Percentiles rank a stretch among this genome's conserved stretches.
phyloP scores from a whole-genome alignment of 257 asterid species.

The Rauvolfia tetraphylla region DNA sequence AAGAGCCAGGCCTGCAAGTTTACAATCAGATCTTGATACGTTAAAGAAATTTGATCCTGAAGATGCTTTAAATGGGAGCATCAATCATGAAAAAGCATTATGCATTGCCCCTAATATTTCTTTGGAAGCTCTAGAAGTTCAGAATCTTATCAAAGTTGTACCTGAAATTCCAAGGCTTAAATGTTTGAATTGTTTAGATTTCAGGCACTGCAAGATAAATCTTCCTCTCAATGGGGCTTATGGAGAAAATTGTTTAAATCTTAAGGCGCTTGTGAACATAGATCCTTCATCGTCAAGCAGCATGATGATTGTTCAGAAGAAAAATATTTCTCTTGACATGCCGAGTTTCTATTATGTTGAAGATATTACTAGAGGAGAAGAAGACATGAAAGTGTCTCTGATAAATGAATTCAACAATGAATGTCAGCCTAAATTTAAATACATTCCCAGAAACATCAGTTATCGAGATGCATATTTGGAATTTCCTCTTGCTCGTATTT shows the following conservation, averaged over 20 bases:
- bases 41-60: conserved; percentile 11
- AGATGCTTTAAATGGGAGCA: conserved; percentile 16
- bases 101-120: conserved; percentile 19
- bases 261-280: conserved; percentile 12
- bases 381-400: conserved; percentile 46
- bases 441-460: conserved; percentile 32
- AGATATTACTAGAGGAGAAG: conserved; percentile 54
- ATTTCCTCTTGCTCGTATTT: conserved; percentile 52
- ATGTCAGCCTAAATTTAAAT: conserved; percentile 33
- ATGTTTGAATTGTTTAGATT: conserved; percentile 25
- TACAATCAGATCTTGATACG: conserved; percentile 11
- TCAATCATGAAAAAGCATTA: conserved; percentile 19
- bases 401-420: conserved; percentile 43
- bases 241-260: conserved; percentile 10
- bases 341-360: conserved; percentile 12
- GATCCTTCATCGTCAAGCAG: conserved; percentile 17
- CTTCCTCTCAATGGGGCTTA: background rate
- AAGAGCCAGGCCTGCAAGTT: conserved; percentile 10
- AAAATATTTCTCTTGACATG: conserved; percentile 3
- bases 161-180: conserved; percentile 28
- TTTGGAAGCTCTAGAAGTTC: conserved; percentile 18
- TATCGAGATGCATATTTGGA: conserved; percentile 55
- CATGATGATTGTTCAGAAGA: conserved; percentile 4
- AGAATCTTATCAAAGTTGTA: conserved; percentile 13
- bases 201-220: conserved; percentile 3